Conservation (phyloP, 495 filamentous ascomycete genomes). For the Hypomontagnella monticulosa region DNA sequence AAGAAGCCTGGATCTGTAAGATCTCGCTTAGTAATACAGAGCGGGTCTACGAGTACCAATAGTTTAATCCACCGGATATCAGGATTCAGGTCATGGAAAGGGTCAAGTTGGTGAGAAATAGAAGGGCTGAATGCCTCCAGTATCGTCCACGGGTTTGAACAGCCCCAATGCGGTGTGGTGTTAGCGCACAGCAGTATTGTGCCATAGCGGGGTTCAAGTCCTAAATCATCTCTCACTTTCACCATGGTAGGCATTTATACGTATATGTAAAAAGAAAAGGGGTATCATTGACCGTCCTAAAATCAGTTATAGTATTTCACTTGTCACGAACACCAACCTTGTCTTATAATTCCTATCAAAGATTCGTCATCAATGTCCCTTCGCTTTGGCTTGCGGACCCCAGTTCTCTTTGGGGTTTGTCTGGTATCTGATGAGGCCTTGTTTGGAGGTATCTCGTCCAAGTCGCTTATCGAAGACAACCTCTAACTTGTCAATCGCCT, state of each 20-base stretch:
- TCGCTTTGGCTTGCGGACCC: slow-evolving; percentile 88
- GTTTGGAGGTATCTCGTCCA: slow-evolving; percentile 70
- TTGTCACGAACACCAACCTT: slow-evolving; percentile 5
- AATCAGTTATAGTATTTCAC: slow-evolving; percentile 16
- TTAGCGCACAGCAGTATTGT: no score
- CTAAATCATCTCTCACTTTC: background rate
- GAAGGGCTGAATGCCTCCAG: no score
- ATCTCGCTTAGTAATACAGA: no score
- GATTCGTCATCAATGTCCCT: slow-evolving; percentile 47
- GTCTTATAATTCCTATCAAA: slow-evolving; percentile 6
- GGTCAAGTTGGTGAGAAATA: no score
- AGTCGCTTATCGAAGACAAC: slow-evolving; percentile 86
- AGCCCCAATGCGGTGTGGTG: no score
- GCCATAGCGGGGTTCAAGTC: no score
- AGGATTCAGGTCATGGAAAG: no score
- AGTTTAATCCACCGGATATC: no score
- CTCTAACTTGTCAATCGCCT: slow-evolving; percentile 55
- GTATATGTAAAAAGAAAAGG: slow-evolving; percentile 14
- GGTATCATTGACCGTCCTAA: slow-evolving; percentile 33
- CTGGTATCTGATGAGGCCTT: slow-evolving; percentile 83
- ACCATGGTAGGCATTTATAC: background rate
- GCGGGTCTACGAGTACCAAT: no score
- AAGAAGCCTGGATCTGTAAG: no score
- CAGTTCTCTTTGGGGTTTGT: slow-evolving; percentile 88
- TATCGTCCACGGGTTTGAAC: no score